Evolutionary conservation across 2,329 filamentous ascomycete species (phyloP).

Genomic region (Fusarium sp.): DNA sequence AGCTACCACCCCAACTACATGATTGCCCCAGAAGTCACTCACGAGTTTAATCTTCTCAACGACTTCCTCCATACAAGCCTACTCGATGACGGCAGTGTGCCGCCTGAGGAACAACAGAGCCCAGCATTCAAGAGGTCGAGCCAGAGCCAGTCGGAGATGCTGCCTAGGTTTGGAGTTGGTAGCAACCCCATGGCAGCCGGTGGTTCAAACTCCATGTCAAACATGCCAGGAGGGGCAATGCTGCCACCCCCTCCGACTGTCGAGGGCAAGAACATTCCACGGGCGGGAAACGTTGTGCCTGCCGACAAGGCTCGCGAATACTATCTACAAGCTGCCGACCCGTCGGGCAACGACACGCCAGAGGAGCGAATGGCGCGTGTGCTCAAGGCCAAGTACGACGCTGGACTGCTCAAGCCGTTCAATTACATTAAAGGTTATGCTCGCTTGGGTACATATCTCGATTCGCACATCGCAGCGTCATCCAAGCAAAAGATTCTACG

Average conservation of each 20-base stretch:
- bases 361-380: conserved; percentile 96
- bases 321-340: conserved; percentile 96
- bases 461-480: conserved; percentile 82
- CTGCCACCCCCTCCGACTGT: conserved; percentile 58
- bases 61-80: conserved; percentile 95
- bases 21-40: conserved; percentile 91
- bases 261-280: conserved; percentile 67
- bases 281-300: conserved; percentile 70
- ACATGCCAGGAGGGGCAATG: conserved; percentile 54
- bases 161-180: conserved; percentile 61
- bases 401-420: conserved; percentile 93
- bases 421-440: conserved; percentile 98
- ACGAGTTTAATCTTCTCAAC: conserved; percentile 96
- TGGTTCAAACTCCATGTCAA: conserved; percentile 37
- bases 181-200: conserved; percentile 37
- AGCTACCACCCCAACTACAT: conserved; percentile 94
- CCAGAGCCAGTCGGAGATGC: conserved; percentile 59
- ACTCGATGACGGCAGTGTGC: conserved; percentile 82
- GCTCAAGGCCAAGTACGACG: conserved; percentile 94
- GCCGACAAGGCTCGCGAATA: conserved; percentile 87
- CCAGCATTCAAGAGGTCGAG: conserved; percentile 55
- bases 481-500: conserved; percentile 92
- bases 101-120: conserved; percentile 72
- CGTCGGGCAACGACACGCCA: conserved; percentile 83
- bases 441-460: conserved; percentile 89